Conservation (phyloP, 2,329 filamentous ascomycete species). For the Cytospora piceae region DNA sequence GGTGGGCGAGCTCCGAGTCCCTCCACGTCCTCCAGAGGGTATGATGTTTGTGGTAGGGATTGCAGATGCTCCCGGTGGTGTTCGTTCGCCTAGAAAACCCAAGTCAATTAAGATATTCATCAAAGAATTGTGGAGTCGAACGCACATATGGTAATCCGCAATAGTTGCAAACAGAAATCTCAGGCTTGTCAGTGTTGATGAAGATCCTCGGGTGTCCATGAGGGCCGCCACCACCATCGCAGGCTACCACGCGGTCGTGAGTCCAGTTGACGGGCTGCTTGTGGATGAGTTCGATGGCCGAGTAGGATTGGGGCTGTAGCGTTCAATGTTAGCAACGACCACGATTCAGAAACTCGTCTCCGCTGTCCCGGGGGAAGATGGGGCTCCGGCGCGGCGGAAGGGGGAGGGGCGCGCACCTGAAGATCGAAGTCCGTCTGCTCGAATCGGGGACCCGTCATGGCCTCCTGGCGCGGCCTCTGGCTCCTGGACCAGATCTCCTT, state of each 20-base stretch:
- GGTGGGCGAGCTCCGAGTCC: constrained; percentile 40
- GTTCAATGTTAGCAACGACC: not conserved
- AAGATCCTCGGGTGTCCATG: constrained; percentile 91
- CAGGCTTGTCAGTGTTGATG: constrained; percentile 97
- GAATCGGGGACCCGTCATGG: constrained; percentile 93
- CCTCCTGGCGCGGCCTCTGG: constrained; percentile 78
- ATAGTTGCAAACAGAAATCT: constrained; percentile 89
- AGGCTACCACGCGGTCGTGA: constrained; percentile 78
- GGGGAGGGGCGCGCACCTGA: constrained; percentile 67
- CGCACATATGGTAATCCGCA: constrained; percentile 92
- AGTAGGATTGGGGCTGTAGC: constrained; percentile 78
- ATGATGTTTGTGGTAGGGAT: constrained; percentile 77
- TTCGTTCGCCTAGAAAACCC: constrained; percentile 73
- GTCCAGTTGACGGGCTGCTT: constrained; percentile 93
- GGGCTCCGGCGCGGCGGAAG: not conserved
- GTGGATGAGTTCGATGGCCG: constrained; percentile 95
- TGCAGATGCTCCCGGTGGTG: constrained; percentile 84
- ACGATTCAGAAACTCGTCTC: not conserved
- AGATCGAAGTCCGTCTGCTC: constrained; percentile 94
- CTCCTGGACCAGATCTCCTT: constrained; percentile 79
- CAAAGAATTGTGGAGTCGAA: constrained; percentile 26
- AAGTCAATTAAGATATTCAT: not conserved
- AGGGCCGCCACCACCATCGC: constrained; percentile 90
- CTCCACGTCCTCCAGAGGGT: constrained; percentile 63
- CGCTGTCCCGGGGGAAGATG: not conserved